Base-by-base conservation (phyloP, 2,329 filamentous ascomycete species). In the Cladophialophora bantiana region DNA sequence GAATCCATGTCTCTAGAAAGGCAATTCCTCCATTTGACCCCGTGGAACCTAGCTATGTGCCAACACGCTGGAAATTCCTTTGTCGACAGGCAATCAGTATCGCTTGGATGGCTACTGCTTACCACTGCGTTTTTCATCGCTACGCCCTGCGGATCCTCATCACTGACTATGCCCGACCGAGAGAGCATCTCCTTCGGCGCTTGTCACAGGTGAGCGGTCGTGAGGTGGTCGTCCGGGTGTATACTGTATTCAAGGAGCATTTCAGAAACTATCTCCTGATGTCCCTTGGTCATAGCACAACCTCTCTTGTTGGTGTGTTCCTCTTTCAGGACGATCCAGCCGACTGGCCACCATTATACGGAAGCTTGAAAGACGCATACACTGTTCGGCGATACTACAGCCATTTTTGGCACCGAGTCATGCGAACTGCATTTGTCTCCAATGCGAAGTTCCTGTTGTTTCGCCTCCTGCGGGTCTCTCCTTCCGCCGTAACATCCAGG, bases 191-290 rank as follows among this genome's bases (percentile, higher is more conserved):
- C 15, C 40, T 42, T 3, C 13, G 40, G 2, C 40, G 40, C 7
- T 18, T 42, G 40, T n/a, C 40, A 4, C 40, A 42, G 15, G 40
- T 42, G 13, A 42, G 40, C 10, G 40, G 40, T 4, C 40, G 40
- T 18, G 40, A 42, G 40, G 13, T 4, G 15, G 4, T 42, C 40
- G 40, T 42, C 7, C 1, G 40, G 15, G 40, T 42, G 40, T 42
- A 42, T 4, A 42, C 40, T 1, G 40, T 13, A 5, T 42, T 42
- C 40, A 42, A 42, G 15, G 40, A 42, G 40, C 40, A 42, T 42
- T 42, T 42, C 40, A 42, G 40, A 18, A 42, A 42, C 40, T 42
- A 42, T 42, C 40, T 42, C 40, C 15, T 42, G 40, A 42, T 42
- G 40, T n/a, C 15, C 40, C 40, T 42, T 5, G 40, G 40, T 10